These are phyloP conservation scores for Chrysosporium keratinophilum DNA, from an alignment of 2,329 filamentous ascomycete species.

Conservation along the genomic window DNA sequence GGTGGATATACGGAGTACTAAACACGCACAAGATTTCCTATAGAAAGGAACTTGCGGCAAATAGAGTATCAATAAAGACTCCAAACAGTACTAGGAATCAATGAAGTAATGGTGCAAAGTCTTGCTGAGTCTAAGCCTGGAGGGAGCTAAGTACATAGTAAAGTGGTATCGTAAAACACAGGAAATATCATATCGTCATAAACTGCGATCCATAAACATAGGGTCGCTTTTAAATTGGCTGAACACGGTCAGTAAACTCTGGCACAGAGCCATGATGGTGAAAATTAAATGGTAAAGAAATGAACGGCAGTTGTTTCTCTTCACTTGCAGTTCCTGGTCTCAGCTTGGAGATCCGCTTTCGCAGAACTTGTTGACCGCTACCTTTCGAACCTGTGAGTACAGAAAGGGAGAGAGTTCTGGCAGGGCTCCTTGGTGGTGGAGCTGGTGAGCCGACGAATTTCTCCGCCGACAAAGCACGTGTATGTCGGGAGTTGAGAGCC, in stretches of 20 bases:
- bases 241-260: neutral
- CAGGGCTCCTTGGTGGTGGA: constrained; percentile 8
- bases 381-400: constrained; percentile 1
- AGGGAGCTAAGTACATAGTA: no score
- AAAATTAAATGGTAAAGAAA: constrained; percentile 8
- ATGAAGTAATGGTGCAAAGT: no score
- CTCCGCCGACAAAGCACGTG: neutral
- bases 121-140: no score
- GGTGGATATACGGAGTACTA: no score
- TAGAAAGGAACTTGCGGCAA: no score
- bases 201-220: neutral
- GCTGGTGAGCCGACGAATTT: neutral
- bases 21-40: no score
- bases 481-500: neutral
- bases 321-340: neutral
- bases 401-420: constrained; percentile 4
- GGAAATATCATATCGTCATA: neutral
- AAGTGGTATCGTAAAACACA: neutral
- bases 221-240: neutral
- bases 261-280: constrained; percentile 7
- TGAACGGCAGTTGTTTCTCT: neutral
- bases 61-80: no score
- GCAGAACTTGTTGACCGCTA: neutral
- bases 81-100: no score
- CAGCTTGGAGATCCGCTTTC: constrained; percentile 7